Evolutionary conservation across 305 asterid genomes (phyloP), one percentile per base, ranked within the genome.

Genomic region (Fraxinus baroniana): DNA sequence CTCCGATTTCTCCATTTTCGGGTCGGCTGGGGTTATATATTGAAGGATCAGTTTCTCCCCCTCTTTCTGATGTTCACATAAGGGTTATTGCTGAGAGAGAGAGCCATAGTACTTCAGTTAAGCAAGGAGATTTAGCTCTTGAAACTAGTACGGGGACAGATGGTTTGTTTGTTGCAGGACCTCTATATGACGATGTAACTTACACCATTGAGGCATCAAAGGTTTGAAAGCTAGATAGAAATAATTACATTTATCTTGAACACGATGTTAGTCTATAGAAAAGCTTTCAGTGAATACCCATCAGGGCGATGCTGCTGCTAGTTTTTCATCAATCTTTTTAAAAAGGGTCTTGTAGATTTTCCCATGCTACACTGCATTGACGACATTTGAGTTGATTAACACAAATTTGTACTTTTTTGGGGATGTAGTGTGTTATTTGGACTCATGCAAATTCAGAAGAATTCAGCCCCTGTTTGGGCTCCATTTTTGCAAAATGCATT

Each of bases 1-100:
- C 78, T 85, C 90, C 90, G 79, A 89, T 95, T 88, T 89, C 97
- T 82, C 87, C 93, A 7, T 95, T 95, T 86, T 83, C 90, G 86
- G 97, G 95, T 82, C 94, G 97, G 75, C 80, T 84, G 83, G 99
- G 99, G 81, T 87, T 93, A 82, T 94, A 95, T 77, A 90, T 95
- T 75, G 93, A 94, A 93, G 99, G 99, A 89, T 93, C 97, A 76
- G 97, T 94, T 82, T 89, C 94, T 77, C 99, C 99, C 85, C 92
- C 98, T 26, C 97, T 94, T 86, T 86, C 95, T 86, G 90, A 87
- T 83, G 97, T 95, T 84, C 84, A 84, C 74, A 89, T 95, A 87
- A 86, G 88, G 87, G 93, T 93, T 74, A 85, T 90, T 86, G 95
- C 98, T 41, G 91, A 85, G 80, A 87, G 90, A 78, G 94, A 90